Base-by-base conservation (phyloP, 257 asterid species). In the Leonotis leonurus region DNA sequence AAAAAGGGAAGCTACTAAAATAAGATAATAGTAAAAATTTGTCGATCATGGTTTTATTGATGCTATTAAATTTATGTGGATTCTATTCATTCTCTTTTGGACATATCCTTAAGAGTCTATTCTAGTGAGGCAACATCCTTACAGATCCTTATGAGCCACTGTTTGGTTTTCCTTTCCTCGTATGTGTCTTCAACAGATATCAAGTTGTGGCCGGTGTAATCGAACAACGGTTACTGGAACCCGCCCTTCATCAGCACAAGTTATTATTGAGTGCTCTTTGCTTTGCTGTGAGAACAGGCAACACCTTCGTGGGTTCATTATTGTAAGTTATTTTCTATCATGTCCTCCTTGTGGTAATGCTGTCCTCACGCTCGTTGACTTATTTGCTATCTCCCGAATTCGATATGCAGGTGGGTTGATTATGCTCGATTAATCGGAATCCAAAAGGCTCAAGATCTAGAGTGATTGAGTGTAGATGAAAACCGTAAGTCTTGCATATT, bases 221-320 rank as follows among this genome's bases (percentile, higher is more conserved):
- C 22, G 96, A 88, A 60, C 98, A 91, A 49, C 77, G 98, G 62
- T 46, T 86, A 20, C 67, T 88, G 53, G 98, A 88, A 73, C 96
- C 96, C 0, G 6, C 84, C 70, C 83, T 91, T 44, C 95, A 88
- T 73, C 77, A 80, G 51, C 94, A 91, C 71, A 91, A 91, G 87
- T 60, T 91, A 53, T 8, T 86, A 16, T 58, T 91, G 75, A 86
- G 90, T 60, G 90, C 96, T 14, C 54, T 88, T 22, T 91, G 95
- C 89, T 91, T 88, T 63, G 95, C 98, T 52, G 93, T 91, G 61
- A 83, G 98, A 72, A 91, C 96, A 49, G 95, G 96, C 73, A 88
- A 91, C 86, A 91, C 98, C 18, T 86, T 65, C 72, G 70, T 86
- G 77, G 96, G 96, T 65, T 88, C 98, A 39, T 62, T 86, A 71